Evolutionary conservation across 441 rosid species (phyloP), one percentile per base, ranked within the genome.

Genomic region (Aquilaria agallochum): DNA sequence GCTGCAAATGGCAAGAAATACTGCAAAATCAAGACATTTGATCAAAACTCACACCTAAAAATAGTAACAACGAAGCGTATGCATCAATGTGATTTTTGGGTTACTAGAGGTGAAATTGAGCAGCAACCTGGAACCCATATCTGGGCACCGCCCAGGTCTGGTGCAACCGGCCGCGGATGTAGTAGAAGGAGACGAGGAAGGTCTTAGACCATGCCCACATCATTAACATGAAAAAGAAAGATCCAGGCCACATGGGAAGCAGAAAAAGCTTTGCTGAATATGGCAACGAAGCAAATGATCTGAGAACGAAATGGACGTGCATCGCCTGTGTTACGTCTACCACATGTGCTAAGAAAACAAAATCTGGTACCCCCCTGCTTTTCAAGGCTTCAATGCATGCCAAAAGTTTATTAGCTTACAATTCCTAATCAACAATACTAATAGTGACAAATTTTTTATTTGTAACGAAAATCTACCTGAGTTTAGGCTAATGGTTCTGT

Each of bases 1-100:
- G 70, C 76, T 32, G 98, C 97, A 82, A 88, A 85, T 49, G 99
- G 99, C 73, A 95, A 81, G 78, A 95, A 95, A 66, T 95, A 95
- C 99, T 95, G 84, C 78, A 59, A 13, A 62, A 72, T 57, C 1
- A 58, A 9, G 47, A 27, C 2, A 20, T 20, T 20, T 20, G 27
- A 20, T 20, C 27, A 20, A 20, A 20, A 3, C 3, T 42, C 50
- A 36, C 3, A 11, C 53, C 53, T 15, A 46, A 47, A 20, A 8
- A 36, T 15, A 10, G 54, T 64, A 46, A 36, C 12, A 52, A 33
- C 11, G 1, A 15, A 2, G 36, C 7, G 60, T 47, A 45, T 5
- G 9, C 27, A 56, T 20, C 27, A 20, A 36, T 13, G 8, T 49
- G 54, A 72, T 54, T 8, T 20, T 20, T 20, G 27, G 27, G 27